These are phyloP conservation scores for Suillus plorans DNA, from an alignment of 768 basidiomycete genomes.

Conservation along the genomic window DNA sequence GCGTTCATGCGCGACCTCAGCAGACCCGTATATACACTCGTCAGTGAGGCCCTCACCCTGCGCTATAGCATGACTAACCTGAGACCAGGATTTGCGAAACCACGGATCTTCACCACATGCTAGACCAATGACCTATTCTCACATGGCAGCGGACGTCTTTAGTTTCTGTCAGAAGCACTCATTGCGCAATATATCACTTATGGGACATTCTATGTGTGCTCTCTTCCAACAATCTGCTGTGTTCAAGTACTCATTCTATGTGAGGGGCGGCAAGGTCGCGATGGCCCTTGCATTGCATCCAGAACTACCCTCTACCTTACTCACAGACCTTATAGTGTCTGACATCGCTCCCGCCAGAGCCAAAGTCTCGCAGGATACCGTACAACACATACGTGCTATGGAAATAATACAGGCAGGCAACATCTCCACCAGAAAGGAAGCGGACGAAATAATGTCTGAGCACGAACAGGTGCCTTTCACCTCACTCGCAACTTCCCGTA, in stretches of 20 bases:
- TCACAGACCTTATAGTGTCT: constrained; percentile 65
- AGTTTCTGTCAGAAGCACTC: constrained; percentile 58
- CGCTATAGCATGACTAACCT: neutral
- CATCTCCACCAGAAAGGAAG: constrained; percentile 65
- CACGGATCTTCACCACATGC: constrained; percentile 82
- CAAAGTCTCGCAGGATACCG: constrained; percentile 61
- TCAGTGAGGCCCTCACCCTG: constrained; percentile 27
- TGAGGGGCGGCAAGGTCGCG: constrained; percentile 84
- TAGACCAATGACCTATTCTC: constrained; percentile 67
- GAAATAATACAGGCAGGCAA: constrained; percentile 59
- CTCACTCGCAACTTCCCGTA: too few species aligned
- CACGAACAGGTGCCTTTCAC: constrained; percentile 57
- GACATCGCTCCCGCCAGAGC: constrained; percentile 78
- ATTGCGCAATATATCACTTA: constrained; percentile 62
- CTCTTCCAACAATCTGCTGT: neutral
- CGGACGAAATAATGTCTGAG: constrained; percentile 59
- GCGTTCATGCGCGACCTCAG: constrained; percentile 64
- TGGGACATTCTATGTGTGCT: constrained; percentile 90
- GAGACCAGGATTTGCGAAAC: constrained; percentile 77
- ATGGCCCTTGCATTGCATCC: constrained; percentile 63
- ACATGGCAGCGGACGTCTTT: constrained; percentile 80
- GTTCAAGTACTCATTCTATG: constrained; percentile 1
- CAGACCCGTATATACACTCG: constrained; percentile 74
- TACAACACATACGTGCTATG: constrained; percentile 71
- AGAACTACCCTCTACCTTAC: constrained; percentile 37